phyloP scores from a whole-genome alignment of 73 alveolate species.

The Tetrahymena borealis region DNA sequence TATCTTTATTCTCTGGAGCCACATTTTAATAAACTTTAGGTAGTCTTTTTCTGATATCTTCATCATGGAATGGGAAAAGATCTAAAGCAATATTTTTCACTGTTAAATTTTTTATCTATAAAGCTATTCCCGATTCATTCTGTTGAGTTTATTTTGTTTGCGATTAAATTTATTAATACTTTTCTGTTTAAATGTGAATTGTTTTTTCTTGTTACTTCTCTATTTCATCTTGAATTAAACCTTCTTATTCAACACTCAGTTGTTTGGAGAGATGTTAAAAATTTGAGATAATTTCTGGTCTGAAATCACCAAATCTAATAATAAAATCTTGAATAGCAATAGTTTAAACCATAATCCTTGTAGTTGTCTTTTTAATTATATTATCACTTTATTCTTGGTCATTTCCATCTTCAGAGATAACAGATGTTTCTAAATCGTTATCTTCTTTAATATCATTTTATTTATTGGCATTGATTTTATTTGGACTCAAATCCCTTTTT shows the following conservation, averaged over 20 bases:
- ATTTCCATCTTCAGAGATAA: neutral
- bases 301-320: neutral
- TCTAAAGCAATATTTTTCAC: neutral
- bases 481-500: neutral
- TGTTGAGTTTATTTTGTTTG: neutral
- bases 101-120: neutral
- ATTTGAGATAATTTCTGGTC: neutral
- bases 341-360: neutral
- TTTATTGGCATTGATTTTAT: neutral
- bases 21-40: neutral
- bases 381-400: neutral
- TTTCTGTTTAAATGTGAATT: neutral
- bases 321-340: neutral
- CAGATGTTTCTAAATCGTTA: neutral
- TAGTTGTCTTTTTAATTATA: neutral
- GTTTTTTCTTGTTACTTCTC: neutral
- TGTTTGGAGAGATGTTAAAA: neutral
- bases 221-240: neutral
- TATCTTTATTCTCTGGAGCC: neutral
- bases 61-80: neutral
- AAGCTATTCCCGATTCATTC: neutral
- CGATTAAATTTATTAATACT: neutral
- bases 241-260: neutral
- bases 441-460: neutral
- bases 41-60: neutral